These are phyloP conservation scores for Mrakia blollopis DNA, from an alignment of 768 basidiomycete genomes.

Conservation along the genomic window DNA sequence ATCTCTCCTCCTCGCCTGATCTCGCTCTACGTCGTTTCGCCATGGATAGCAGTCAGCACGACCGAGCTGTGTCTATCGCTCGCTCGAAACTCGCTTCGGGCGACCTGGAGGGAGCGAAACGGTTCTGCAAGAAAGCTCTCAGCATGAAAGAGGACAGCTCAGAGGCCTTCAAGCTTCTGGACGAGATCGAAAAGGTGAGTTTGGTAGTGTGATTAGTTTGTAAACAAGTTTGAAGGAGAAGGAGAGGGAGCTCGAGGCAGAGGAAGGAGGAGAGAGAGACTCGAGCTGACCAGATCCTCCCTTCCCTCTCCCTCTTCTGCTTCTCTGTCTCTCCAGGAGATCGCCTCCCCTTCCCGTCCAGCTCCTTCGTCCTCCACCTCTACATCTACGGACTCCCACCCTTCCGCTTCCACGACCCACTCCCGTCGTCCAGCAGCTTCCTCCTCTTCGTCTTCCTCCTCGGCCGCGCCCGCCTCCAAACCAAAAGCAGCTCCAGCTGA, in stretches of 20 bases:
- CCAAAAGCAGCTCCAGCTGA: slow-evolving; percentile 3
- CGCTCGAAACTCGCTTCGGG: slow-evolving; percentile 18
- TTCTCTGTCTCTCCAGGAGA: neutral
- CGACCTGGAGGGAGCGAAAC: slow-evolving; percentile 26
- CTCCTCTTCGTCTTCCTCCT: neutral
- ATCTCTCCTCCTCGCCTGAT: neutral
- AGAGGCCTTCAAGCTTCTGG: slow-evolving; percentile 12
- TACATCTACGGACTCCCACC: slow-evolving; percentile 8
- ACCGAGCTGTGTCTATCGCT: slow-evolving; percentile 24
- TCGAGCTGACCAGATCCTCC: slow-evolving; percentile 13
- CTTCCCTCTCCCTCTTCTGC: neutral
- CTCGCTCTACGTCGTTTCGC: neutral
- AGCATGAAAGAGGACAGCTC: slow-evolving; percentile 24
- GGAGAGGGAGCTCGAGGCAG: neutral
- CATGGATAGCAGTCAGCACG: slow-evolving; percentile 19
- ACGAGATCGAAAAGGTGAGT: slow-evolving; percentile 26
- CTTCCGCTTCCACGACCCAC: slow-evolving; percentile 26
- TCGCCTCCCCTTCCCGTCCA: slow-evolving; percentile 14
- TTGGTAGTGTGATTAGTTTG: neutral
- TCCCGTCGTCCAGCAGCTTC: neutral
- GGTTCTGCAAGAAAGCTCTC: slow-evolving; percentile 29
- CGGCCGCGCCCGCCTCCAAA: neutral
- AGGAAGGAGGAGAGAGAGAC: too few relatives aligned
- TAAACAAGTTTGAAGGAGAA: neutral
- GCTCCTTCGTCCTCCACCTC: slow-evolving; percentile 8